Evolutionary conservation across 1,284 basidiomycete genomes (phyloP).

Genomic region (Pseudozyma flocculosa): DNA sequence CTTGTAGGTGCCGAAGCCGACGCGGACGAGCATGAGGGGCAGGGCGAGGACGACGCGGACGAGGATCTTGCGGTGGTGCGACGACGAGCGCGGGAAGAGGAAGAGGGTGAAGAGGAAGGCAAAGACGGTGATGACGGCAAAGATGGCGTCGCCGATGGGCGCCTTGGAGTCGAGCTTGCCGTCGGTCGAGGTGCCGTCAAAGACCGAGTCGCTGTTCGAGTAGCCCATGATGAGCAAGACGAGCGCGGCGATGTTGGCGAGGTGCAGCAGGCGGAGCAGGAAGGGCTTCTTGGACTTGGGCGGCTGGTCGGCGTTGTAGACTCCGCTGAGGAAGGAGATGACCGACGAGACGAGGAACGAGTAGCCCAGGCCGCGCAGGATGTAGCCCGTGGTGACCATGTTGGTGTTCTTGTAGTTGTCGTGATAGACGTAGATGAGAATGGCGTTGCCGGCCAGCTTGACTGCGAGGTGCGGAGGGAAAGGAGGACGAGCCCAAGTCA

Average conservation of each 20-base stretch:
- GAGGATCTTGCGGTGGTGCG: constrained; percentile 4
- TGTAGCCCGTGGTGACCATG: constrained; percentile 6
- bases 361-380: constrained; percentile 13
- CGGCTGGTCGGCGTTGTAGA: not conserved
- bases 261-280: constrained; percentile 4
- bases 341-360: constrained; percentile 9
- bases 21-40: constrained; percentile 8
- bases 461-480: constrained; percentile 1
- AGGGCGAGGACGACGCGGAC: constrained; percentile 5
- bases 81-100: not conserved
- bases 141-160: constrained; percentile 9
- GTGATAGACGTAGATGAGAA: constrained; percentile 8
- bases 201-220: constrained; percentile 3
- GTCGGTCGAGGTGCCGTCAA: not conserved
- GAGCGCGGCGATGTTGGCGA: constrained; percentile 8
- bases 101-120: not conserved
- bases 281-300: constrained; percentile 1
- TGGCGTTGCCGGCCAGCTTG: constrained; percentile 6
- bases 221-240: constrained; percentile 16
- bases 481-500: not conserved
- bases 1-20: constrained; percentile 5
- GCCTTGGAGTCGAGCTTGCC: constrained; percentile 7
- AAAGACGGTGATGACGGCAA: constrained; percentile 4
- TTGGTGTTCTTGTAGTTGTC: constrained; percentile 4
- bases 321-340: constrained; percentile 7